These are phyloP conservation scores for Ustilago bromivora DNA, from an alignment of 1,284 basidiomycete genomes.

Conservation along the genomic window DNA sequence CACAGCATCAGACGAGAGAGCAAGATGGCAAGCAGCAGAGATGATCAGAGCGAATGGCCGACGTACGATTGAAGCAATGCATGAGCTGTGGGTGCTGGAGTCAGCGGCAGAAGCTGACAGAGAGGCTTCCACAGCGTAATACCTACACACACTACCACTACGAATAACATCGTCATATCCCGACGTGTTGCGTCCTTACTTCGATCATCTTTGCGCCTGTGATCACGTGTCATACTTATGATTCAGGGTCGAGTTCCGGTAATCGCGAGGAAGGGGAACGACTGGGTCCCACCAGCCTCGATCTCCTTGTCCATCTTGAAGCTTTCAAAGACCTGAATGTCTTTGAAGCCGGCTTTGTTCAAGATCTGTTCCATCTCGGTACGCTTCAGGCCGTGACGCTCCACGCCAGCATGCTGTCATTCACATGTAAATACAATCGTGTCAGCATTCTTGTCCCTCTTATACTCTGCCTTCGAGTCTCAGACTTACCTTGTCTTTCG, in stretches of 20 bases:
- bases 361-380: conserved; percentile 41
- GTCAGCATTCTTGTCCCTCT: not conserved
- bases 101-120: not conserved
- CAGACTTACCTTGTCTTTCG: conserved; percentile 42
- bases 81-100: conserved; percentile 37
- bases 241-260: conserved; percentile 32
- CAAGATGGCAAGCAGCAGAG: conserved; percentile 16
- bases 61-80: conserved; percentile 28
- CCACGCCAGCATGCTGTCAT: conserved; percentile 42
- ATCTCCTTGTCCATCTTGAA: conserved; percentile 43
- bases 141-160: not conserved
- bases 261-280: conserved; percentile 44
- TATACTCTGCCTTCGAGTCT: not conserved
- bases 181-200: not conserved
- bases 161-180: not conserved
- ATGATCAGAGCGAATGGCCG: conserved; percentile 16
- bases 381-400: conserved; percentile 44
- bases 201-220: not conserved
- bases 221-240: not conserved
- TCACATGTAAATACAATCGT: not conserved
- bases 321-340: conserved; percentile 49
- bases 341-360: conserved; percentile 26
- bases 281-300: conserved; percentile 15
- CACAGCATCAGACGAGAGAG: not conserved
- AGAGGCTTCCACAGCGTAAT: not conserved